Base-by-base conservation (phyloP, 1,139 yeast genomes). In the Taphrina flavorubra region DNA sequence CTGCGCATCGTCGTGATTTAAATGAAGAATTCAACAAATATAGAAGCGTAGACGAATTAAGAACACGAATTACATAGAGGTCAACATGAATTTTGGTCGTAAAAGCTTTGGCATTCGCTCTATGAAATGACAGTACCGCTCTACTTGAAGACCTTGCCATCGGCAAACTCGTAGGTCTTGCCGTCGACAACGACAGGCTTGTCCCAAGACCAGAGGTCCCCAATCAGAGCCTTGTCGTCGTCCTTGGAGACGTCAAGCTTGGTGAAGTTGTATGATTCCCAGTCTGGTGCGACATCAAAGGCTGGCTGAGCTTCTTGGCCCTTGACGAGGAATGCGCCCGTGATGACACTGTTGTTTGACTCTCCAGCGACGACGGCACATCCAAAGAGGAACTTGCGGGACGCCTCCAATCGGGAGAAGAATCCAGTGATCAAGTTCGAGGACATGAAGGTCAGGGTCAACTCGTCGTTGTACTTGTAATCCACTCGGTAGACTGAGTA, bases 401-500 rank as follows among this genome's bases (percentile, higher is more conserved):
- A 92, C 74, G 87, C 98, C 73, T 87, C 79, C 78, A 94, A 86
- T 85, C 99, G 90, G 89, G 87, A 88, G 87, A 94, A 91, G 90
- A 94, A 94, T 78, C 99, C 99, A 80, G 98, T 98, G 79, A 94
- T 84, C 82, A 92, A 87, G 88, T 94, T 94, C 88, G 92, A 92
- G 76, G 99, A 91, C 99, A 94, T 94, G 84, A 94, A 94, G 75
- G 97, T 89, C 82, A 90, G 83, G 76, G 97, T 92, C 81, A 94
- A 87, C 85, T 94, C 99, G 76, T 94, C 98, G 81, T 94, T 92
- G 86, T 94, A 94, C 86, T 65, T 91, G 92, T 90, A 94, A 79
- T 87, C 96, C 77, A 92, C 96, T 85, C 85, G 90, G 92, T 92
- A 94, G 77, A 94, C 81, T 71, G 98, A 92, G 91, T 92, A 94